A percentile compares a stretch with the other conserved stretches of the same genome.
These are phyloP conservation scores for Lactarius deliciosus DNA, from an alignment of 768 basidiomycete species.

Conservation along the genomic window DNA sequence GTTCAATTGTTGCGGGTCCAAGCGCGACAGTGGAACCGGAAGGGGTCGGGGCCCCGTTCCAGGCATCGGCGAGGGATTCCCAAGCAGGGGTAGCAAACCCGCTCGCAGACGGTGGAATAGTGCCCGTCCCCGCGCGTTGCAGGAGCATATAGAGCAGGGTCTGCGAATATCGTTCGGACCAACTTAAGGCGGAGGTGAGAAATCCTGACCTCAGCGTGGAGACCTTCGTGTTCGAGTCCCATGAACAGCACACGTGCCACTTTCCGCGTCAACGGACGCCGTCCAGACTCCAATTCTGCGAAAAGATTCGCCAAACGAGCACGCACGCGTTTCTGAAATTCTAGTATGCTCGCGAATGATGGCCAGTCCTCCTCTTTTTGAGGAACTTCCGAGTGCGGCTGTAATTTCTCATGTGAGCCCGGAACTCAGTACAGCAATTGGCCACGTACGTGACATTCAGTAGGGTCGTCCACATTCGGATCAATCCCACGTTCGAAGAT, in stretches of 20 bases:
- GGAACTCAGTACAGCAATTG: slow-evolving; percentile 4
- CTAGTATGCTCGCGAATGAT: slow-evolving; percentile 59
- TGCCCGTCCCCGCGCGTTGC: slow-evolving; percentile 75
- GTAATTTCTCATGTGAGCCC: slow-evolving; percentile 3
- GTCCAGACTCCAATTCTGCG: slow-evolving; percentile 58
- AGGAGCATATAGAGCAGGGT: slow-evolving; percentile 95
- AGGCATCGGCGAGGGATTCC: slow-evolving; percentile 48
- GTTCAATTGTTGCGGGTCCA: slow-evolving; percentile 53
- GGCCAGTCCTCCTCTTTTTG: slow-evolving; percentile 85
- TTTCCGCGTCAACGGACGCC: slow-evolving; percentile 54
- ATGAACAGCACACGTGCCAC: slow-evolving; percentile 83
- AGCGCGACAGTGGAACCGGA: slow-evolving; percentile 49
- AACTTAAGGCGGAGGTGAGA: background rate
- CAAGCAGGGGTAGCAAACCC: slow-evolving; percentile 77
- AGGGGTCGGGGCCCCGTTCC: slow-evolving; percentile 50
- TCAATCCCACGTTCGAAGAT: slow-evolving; percentile 96
- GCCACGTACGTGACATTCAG: slow-evolving; percentile 71
- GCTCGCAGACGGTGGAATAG: slow-evolving; percentile 72
- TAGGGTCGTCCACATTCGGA: slow-evolving; percentile 89
- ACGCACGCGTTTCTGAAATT: slow-evolving; percentile 77
- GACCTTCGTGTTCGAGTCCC: slow-evolving; percentile 87
- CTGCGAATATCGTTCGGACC: slow-evolving; percentile 33
- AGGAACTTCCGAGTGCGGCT: slow-evolving; percentile 92
- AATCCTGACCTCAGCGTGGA: slow-evolving; percentile 69
- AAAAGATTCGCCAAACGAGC: slow-evolving; percentile 72